Evolutionary conservation across 75 land plant genomes (phyloP).

Genomic region (Ceratopteris richardii): DNA sequence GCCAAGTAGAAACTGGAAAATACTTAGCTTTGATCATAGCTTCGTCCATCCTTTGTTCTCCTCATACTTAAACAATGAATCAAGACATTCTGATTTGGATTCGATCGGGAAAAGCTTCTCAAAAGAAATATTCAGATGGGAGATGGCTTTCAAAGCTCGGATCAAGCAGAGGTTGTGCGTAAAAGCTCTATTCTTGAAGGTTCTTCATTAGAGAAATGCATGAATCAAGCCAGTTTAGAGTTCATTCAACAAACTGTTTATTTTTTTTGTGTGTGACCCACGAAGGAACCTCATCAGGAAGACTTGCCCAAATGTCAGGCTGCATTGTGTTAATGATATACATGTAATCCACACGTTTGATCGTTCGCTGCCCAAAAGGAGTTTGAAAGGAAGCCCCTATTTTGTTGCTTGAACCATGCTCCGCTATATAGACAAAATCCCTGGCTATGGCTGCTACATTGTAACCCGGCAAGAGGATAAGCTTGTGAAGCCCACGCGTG

Average conservation of each 20-base stretch:
- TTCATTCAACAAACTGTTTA: slow-evolving; percentile 70
- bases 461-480: slow-evolving; percentile 50
- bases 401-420: slow-evolving; percentile 40
- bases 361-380: slow-evolving; percentile 61
- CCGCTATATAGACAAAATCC: slow-evolving; percentile 54
- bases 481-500: slow-evolving; percentile 52
- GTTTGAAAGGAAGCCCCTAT: slow-evolving; percentile 83
- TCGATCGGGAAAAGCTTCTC: too few relatives aligned
- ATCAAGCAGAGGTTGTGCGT: too few relatives aligned
- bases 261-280: slow-evolving; percentile 76
- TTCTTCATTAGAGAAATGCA: too few relatives aligned
- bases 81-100: too few relatives aligned
- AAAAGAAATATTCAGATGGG: too few relatives aligned
- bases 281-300: slow-evolving; percentile 89
- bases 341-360: slow-evolving; percentile 73
- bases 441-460: slow-evolving; percentile 55
- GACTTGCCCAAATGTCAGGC: slow-evolving; percentile 71
- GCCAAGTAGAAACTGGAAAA: too few relatives aligned
- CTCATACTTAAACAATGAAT: too few relatives aligned
- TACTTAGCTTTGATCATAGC: too few relatives aligned
- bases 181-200: too few relatives aligned
- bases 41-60: too few relatives aligned
- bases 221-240: slow-evolving; percentile 83
- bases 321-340: slow-evolving; percentile 55
- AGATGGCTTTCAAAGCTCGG: too few relatives aligned